These are phyloP conservation scores for Saccharomycopsis sp. DNA, from an alignment of 805 yeast genomes.

Conservation along the genomic window DNA sequence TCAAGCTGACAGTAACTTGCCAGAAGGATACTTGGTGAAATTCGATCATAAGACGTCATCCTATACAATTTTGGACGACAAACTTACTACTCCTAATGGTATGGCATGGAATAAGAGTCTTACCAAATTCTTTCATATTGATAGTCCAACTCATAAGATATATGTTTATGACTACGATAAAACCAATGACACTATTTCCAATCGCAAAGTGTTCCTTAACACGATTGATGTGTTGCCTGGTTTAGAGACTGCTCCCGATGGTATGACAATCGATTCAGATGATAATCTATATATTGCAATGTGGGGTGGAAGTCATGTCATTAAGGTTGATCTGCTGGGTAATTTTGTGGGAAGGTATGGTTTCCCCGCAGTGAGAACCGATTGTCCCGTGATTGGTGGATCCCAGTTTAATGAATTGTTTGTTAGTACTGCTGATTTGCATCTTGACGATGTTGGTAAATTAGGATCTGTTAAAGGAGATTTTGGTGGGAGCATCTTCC, in stretches of 20 bases:
- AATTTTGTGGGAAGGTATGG: conserved; percentile 41
- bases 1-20: conserved; percentile 28
- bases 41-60: conserved; percentile 31
- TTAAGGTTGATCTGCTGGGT: conserved; percentile 43
- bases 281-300: conserved; percentile 61
- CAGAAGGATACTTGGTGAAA: conserved; percentile 51
- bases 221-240: background rate
- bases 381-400: conserved; percentile 71
- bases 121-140: conserved; percentile 45
- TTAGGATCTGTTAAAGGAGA: conserved; percentile 32
- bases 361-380: conserved; percentile 54
- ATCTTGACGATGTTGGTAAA: conserved; percentile 36
- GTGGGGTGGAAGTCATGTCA: conserved; percentile 53
- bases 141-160: conserved; percentile 41
- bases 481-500: conserved; percentile 56
- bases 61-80: conserved; percentile 31
- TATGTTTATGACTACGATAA: conserved; percentile 42
- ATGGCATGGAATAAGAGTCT: conserved; percentile 45
- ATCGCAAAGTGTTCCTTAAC: conserved; percentile 30
- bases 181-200: conserved; percentile 31
- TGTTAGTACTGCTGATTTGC: conserved; percentile 59
- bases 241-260: conserved; percentile 61
- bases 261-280: conserved; percentile 51
- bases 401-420: conserved; percentile 47
- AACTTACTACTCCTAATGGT: conserved; percentile 64